Base-by-base conservation (phyloP, 179 eudicot species). In the Actinidia arguta region DNA sequence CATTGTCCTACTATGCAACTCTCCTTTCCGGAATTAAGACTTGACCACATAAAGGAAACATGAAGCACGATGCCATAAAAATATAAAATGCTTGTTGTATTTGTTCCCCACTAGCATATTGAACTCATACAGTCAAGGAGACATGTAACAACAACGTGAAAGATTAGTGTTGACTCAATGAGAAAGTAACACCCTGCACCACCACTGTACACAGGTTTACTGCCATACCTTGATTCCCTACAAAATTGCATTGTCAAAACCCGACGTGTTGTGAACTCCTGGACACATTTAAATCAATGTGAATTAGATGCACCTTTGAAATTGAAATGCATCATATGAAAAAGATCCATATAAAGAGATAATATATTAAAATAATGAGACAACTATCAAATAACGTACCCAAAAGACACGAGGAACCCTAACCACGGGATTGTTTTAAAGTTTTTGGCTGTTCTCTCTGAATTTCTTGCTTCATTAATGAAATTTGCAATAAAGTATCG, bases 171-270 rank as follows among this genome's bases (percentile, higher is more conserved):
- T n/a, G 55, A 47, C 51, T 67, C 18, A n/a, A 44, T 16, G 9
- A 44, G 22, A 16, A 62, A 73, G 66, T 10, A 47, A 78, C 56
- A 71, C 47, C 59, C n/a, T n/a, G n/a, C 50, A 8, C 50, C 47
- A 17, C 27, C 67, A 74, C 24, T 16, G 18, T 47, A 83, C 67
- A 54, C 63, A 59, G 61, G 50, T 48, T 77, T 11, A 80, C 75
- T 79, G 27, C 52, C 80, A 39, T 86, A 94, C 99, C 98, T 91
- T 96, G 84, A 85, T 62, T 98, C 99, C 73, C 85, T 82, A 81
- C 96, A 96, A 75, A 89, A 93, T 74, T 96, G 82, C 99, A 96
- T 96, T 14, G 98, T 94, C 92, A 96, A 88, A 61, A 96, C 95
- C 87, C 91, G 88, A 83, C 82, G 86, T 13, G 87, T 92, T 36